A percentile compares a stretch with the other conserved stretches of the same genome.
Conservation (phyloP, 148 eudicot species). For the Chenopodium berlandieri region DNA sequence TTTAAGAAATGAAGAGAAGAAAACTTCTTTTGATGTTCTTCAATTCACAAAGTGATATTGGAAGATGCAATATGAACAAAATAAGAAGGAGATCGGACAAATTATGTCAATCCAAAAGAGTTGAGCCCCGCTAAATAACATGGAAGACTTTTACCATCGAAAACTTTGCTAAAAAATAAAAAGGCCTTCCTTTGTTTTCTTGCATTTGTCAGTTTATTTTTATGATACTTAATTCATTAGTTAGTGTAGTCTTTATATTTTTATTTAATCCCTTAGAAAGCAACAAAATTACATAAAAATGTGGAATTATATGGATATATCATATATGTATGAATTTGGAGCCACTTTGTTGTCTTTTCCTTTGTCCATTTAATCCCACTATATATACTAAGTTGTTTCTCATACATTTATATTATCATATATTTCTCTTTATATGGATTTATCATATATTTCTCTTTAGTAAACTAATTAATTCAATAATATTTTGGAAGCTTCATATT, state of each 20-base stretch:
- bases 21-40: not conserved
- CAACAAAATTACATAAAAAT: not conserved
- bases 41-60: conserved; percentile 9
- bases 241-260: not conserved
- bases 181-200: conserved; percentile 25
- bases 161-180: not conserved
- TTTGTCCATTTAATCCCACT: too few species aligned
- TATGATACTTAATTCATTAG: not conserved
- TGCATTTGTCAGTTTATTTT: conserved; percentile 21
- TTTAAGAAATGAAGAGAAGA: not conserved
- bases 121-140: conserved; percentile 34
- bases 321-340: too few species aligned
- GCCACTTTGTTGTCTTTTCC: too few species aligned
- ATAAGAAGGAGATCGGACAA: conserved; percentile 17
- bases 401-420: too few species aligned
- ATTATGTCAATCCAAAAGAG: conserved; percentile 28
- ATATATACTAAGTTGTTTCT: too few species aligned
- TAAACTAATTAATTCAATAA: too few species aligned
- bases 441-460: too few species aligned
- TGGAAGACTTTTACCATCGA: conserved; percentile 22
- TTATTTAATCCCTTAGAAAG: conserved; percentile 13
- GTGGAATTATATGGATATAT: too few species aligned
- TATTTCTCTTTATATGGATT: too few species aligned
- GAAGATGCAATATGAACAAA: conserved; percentile 17
- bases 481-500: too few species aligned